A percentile compares a stretch with the other conserved stretches of the same genome.
phyloP scores from a whole-genome alignment of 148 eudicot genomes.

The Arbutus unedo region DNA sequence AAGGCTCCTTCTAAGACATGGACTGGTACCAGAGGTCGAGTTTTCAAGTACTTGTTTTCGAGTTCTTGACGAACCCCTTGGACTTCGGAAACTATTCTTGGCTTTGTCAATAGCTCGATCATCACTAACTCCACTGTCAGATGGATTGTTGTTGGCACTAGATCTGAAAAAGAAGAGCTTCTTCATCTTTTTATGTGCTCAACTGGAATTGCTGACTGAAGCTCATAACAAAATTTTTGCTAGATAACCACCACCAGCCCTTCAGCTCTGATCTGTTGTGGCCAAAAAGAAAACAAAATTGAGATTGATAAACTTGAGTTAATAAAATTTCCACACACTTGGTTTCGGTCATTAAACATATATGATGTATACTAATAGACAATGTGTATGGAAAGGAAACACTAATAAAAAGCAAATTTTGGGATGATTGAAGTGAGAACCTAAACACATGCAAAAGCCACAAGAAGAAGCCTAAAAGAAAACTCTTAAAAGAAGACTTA shows the following conservation, averaged over 20 bases:
- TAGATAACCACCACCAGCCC: not conserved
- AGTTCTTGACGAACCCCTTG: slow-evolving; percentile 20
- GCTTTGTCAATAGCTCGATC: slow-evolving; percentile 14
- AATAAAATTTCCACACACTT: not conserved
- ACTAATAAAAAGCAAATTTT: not conserved
- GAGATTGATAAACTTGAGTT: not conserved
- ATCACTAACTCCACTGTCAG: slow-evolving; percentile 20
- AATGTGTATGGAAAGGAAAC: not conserved
- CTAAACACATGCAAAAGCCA: not conserved
- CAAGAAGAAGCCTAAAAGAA: not conserved
- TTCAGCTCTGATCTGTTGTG: slow-evolving; percentile 2
- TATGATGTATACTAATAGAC: not conserved
- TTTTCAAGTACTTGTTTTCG: slow-evolving; percentile 33
- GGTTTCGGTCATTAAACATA: not conserved
- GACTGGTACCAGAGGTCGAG: slow-evolving; percentile 25
- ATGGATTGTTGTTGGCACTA: slow-evolving; percentile 22
- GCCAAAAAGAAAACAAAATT: not conserved
- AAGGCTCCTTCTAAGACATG: slow-evolving; percentile 61
- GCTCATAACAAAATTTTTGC: not conserved
- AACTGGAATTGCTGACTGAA: not conserved
- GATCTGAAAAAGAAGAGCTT: slow-evolving; percentile 8
- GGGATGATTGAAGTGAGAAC: not conserved
- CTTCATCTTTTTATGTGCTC: slow-evolving; percentile 5
- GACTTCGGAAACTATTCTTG: slow-evolving; percentile 17
- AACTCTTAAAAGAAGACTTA: not conserved